Base-by-base conservation (phyloP, 1,139 yeast species). In the Torulaspora pretoriensis region DNA sequence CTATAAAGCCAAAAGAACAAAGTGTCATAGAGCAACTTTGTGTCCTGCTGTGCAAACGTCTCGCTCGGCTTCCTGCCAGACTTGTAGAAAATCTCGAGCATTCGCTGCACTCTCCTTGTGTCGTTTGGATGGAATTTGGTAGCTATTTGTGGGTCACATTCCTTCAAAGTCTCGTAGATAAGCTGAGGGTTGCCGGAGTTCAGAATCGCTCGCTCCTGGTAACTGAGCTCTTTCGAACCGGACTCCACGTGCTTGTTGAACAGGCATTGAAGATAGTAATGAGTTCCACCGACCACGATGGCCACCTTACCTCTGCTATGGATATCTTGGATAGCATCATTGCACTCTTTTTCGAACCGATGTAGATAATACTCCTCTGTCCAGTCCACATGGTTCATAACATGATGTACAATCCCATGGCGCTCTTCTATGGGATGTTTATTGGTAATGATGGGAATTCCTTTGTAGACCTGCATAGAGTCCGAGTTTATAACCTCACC, bases 401-500 rank as follows among this genome's bases (percentile, higher is more conserved):
- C 80, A 69, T 90, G 96, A 60, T 92, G 99, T 0, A 79, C 73
- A 0, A 92, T 63, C 0, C 86, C 89, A 4, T 74, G 71, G 31
- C 96, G 71, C 54, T 92, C 97, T 0, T 68, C 71, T 1, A 83
- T 47, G 0, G 98, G 97, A 57, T 90, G 97, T 58, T 92, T 92
- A 61, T 94, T 94, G 29, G 98, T 88, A 52, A 92, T 87, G 24
- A 78, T 77, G 17, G 85, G 89, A 1, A 81, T 68, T 1, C 78
- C 81, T 31, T 71, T 67, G 64, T 92, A 92, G 67, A 92, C 86
- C 67, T 94, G 98, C 97, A 92, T 90, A 3, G 97, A 88, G 64
- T 92, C 99, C 0, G 96, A 96, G 67, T 92, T 92, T 56, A 92
- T 85, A 55, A 92, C 75, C 64, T 94, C 97, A 16, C 98, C 98